Evolutionary conservation across 192 early-diverging fungal species (phyloP).

Genomic region (Dissophora ornata): DNA sequence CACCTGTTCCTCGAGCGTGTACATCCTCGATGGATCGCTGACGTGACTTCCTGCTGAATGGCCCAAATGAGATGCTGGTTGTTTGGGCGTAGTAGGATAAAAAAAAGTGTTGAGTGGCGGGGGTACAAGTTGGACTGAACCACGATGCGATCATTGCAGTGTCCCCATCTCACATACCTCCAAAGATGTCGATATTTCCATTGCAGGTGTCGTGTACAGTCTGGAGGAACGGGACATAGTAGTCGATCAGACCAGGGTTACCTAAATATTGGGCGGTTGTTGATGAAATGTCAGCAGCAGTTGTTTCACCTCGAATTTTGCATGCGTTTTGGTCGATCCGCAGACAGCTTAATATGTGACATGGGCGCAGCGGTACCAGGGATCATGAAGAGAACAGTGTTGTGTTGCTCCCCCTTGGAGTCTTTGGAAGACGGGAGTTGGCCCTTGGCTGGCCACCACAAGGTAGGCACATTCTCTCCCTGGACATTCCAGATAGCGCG

Average conservation of each 20-base stretch:
- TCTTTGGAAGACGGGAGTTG: background rate
- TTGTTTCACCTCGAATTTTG: too few species aligned
- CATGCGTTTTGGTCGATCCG: too few species aligned
- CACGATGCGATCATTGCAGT: too few species aligned
- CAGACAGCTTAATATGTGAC: too few species aligned
- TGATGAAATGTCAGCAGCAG: background rate
- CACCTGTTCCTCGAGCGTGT: constrained; percentile 71
- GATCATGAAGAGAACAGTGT: constrained; percentile 51
- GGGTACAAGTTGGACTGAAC: too few species aligned
- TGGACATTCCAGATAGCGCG: constrained; percentile 48
- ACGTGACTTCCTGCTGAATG: constrained; percentile 62
- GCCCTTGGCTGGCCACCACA: constrained; percentile 46
- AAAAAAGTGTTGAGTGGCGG: background rate
- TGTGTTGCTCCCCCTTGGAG: background rate
- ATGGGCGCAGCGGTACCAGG: too few species aligned
- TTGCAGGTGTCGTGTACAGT: constrained; percentile 61
- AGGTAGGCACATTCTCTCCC: constrained; percentile 45
- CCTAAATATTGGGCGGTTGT: constrained; percentile 61
- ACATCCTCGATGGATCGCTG: constrained; percentile 31
- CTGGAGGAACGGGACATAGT: constrained; percentile 81
- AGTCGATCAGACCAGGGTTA: constrained; percentile 85
- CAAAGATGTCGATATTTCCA: constrained; percentile 69
- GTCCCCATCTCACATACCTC: constrained; percentile 64
- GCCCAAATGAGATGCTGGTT: constrained; percentile 69
- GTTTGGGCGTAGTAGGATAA: background rate